Percentiles rank a stretch among this genome's conserved stretches.
Evolutionary conservation across 345 rosid species (phyloP).

Genomic region (Brassica incana): DNA sequence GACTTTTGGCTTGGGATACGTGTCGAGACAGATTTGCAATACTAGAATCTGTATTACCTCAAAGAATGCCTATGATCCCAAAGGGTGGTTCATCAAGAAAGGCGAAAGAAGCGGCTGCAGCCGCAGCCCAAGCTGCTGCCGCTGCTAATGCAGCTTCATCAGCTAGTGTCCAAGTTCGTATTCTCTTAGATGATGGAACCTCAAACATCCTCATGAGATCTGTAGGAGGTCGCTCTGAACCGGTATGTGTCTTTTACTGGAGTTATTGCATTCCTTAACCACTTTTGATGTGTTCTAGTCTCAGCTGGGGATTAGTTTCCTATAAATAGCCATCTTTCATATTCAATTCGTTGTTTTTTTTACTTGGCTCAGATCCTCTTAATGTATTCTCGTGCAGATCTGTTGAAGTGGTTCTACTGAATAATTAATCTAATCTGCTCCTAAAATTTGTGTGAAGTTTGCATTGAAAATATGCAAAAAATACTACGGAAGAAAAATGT

Average conservation of each 20-base stretch:
- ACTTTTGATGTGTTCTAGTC: slow-evolving; percentile 8
- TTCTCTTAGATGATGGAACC: slow-evolving; percentile 97
- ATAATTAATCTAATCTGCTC: slow-evolving; percentile 17
- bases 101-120: slow-evolving; percentile 98
- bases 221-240: slow-evolving; percentile 86
- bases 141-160: slow-evolving; percentile 94
- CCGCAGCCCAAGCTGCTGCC: slow-evolving; percentile 95
- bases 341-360: background rate
- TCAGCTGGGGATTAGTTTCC: background rate
- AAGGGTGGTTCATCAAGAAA: slow-evolving; percentile 89
- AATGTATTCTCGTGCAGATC: background rate
- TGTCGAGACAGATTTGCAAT: slow-evolving; percentile 93
- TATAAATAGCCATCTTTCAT: background rate
- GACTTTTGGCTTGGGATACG: slow-evolving; percentile 95
- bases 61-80: slow-evolving; percentile 82
- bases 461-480: slow-evolving; percentile 1
- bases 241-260: slow-evolving; percentile 53
- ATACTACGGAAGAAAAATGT: background rate
- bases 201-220: slow-evolving; percentile 97
- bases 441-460: slow-evolving; percentile 10
- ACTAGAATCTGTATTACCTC: slow-evolving; percentile 77
- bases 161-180: slow-evolving; percentile 97
- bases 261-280: slow-evolving; percentile 17
- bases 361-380: background rate
- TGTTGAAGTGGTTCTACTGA: background rate